A percentile compares a stretch with the other conserved stretches of the same genome.
These are phyloP conservation scores for Trametes cinnabarina DNA, from an alignment of 768 basidiomycete genomes.

Conservation along the genomic window DNA sequence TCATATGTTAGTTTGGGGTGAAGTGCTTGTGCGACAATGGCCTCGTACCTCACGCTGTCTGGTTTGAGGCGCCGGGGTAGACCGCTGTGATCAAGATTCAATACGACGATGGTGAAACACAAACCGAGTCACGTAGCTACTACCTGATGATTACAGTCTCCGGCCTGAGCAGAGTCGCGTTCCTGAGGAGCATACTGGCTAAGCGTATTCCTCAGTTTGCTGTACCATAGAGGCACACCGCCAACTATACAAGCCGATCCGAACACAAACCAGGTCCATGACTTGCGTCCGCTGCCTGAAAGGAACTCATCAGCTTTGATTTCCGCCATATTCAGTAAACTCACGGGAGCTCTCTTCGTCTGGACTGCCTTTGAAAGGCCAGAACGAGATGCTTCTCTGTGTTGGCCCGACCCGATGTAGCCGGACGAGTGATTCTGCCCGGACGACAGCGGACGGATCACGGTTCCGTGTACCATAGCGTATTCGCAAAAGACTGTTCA, in stretches of 20 bases:
- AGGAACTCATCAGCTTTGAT: neutral
- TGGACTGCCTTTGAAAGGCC: neutral
- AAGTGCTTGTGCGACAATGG: too few species aligned
- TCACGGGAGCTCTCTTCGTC: neutral
- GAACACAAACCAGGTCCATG: neutral
- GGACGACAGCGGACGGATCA: neutral
- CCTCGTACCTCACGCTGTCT: too few species aligned
- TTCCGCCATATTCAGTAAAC: neutral
- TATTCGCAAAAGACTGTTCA: neutral
- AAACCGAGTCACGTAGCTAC: too few species aligned
- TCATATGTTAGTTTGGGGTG: too few species aligned
- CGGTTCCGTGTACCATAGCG: neutral
- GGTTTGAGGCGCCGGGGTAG: too few species aligned
- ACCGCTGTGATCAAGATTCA: too few species aligned
- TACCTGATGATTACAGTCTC: neutral
- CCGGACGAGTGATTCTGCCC: neutral
- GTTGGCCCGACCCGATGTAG: neutral
- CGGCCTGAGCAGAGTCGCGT: neutral
- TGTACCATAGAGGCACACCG: conserved; percentile 3
- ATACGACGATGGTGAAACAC: too few species aligned
- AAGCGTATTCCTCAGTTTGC: neutral
- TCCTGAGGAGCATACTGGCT: neutral
- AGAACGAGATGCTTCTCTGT: neutral
- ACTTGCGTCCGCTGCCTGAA: neutral
- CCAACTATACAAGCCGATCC: neutral